Evolutionary conservation across 768 basidiomycete genomes (phyloP).

Genomic region (Mycena amicta): DNA sequence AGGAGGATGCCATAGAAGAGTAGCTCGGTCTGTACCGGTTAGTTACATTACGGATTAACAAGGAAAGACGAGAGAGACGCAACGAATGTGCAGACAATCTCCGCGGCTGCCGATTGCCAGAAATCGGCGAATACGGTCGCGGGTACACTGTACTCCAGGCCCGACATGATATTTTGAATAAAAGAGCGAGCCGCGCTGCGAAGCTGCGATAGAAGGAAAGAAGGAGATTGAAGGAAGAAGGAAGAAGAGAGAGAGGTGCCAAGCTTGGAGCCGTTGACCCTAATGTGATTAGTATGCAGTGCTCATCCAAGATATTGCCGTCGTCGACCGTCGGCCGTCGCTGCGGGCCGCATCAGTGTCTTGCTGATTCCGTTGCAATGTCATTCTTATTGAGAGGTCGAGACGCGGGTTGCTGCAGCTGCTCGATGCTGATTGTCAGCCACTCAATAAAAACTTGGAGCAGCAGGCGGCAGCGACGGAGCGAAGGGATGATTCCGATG

Average conservation of each 20-base stretch:
- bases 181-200: background rate
- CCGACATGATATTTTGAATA: background rate
- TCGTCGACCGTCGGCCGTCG: too few species aligned
- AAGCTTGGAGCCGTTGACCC: too few species aligned
- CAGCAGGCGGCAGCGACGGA: too few species aligned
- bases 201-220: background rate
- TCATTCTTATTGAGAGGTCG: too few species aligned
- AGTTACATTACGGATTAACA: background rate
- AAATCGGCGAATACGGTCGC: background rate
- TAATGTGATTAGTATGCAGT: too few species aligned
- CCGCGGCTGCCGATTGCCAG: background rate
- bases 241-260: too few species aligned
- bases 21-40: slow-evolving; percentile 10
- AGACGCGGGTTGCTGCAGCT: too few species aligned
- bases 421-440: too few species aligned
- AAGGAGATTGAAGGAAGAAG: background rate
- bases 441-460: too few species aligned
- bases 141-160: background rate
- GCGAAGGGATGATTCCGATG: background rate
- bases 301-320: background rate
- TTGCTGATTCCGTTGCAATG: too few species aligned
- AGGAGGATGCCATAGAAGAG: slow-evolving; percentile 18
- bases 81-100: background rate
- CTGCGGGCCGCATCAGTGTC: too few species aligned
- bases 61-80: background rate